A percentile compares a stretch with the other conserved stretches of the same genome.
Conservation (phyloP, 1,284 basidiomycete genomes). For the Sanghuangporus weigelae region DNA sequence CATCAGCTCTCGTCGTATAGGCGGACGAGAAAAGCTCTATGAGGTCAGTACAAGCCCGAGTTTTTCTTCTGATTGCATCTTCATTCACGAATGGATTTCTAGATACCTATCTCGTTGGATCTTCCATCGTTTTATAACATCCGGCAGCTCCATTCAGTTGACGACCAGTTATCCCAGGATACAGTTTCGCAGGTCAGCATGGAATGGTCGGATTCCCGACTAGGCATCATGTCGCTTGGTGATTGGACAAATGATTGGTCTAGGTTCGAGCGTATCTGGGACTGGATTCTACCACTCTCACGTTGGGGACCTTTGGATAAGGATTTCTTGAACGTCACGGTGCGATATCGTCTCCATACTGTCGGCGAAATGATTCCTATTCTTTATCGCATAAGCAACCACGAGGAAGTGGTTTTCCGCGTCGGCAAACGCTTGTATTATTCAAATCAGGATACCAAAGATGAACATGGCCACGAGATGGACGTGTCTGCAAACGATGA, state of each 20-base stretch:
- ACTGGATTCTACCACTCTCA: neutral
- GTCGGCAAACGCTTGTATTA: conserved; percentile 1
- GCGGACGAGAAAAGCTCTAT: no score
- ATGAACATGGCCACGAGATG: neutral
- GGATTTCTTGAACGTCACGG: neutral
- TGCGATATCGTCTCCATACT: neutral
- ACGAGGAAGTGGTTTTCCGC: neutral
- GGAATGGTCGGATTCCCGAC: neutral
- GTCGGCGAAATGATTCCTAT: conserved; percentile 3
- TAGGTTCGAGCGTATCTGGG: neutral
- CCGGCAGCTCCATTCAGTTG: neutral
- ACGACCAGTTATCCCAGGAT: neutral
- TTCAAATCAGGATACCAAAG: neutral
- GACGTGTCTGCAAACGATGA: neutral
- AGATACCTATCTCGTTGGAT: neutral
- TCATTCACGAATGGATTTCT: neutral
- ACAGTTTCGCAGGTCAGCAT: neutral
- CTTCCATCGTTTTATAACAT: neutral
- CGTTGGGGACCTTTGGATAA: conserved; percentile 7
- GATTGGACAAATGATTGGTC: conserved; percentile 11
- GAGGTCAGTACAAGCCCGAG: neutral
- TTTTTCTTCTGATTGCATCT: neutral
- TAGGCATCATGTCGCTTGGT: neutral
- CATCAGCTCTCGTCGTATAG: neutral
- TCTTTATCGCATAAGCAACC: neutral